Conservation (phyloP, 805 yeast genomes). For the Starmera pachycereana region DNA sequence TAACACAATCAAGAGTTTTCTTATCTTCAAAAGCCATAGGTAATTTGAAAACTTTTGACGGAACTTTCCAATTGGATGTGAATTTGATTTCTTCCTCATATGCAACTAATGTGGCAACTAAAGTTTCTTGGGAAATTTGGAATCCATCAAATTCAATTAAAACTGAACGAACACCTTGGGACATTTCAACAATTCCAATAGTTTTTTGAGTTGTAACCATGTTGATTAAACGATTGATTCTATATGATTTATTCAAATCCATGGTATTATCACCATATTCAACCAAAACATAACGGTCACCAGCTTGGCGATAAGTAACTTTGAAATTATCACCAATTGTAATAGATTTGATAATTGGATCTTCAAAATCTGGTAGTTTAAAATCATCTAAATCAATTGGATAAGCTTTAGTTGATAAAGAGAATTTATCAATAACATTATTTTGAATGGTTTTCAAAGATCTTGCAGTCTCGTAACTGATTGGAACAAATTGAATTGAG, state of each 20-base stretch:
- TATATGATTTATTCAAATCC: slow-evolving; percentile 78
- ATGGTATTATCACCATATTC: slow-evolving; percentile 87
- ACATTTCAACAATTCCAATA: slow-evolving; percentile 85
- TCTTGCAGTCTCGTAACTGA: slow-evolving; percentile 59
- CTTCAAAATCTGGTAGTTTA: slow-evolving; percentile 37
- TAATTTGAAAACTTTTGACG: slow-evolving; percentile 69
- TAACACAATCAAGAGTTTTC: slow-evolving; percentile 80
- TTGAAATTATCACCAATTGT: slow-evolving; percentile 46
- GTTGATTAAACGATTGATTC: slow-evolving; percentile 75
- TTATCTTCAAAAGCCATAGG: slow-evolving; percentile 97
- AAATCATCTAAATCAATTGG: slow-evolving; percentile 19
- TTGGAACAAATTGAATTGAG: slow-evolving; percentile 66
- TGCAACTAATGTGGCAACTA: slow-evolving; percentile 56
- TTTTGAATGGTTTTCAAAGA: slow-evolving; percentile 54
- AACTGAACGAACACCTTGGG: slow-evolving; percentile 94
- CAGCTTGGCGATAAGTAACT: slow-evolving; percentile 90
- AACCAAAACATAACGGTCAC: slow-evolving; percentile 84
- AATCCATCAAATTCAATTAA: slow-evolving; percentile 72
- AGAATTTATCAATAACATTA: slow-evolving; percentile 24
- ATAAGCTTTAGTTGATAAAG: slow-evolving; percentile 29
- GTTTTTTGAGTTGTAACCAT: slow-evolving; percentile 57
- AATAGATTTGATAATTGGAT: slow-evolving; percentile 57
- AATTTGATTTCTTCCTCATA: slow-evolving; percentile 68
- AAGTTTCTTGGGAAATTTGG: slow-evolving; percentile 45
- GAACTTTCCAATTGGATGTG: slow-evolving; percentile 76